Conservation (phyloP, 2,329 filamentous ascomycete species). For the Exophiala sp. region DNA sequence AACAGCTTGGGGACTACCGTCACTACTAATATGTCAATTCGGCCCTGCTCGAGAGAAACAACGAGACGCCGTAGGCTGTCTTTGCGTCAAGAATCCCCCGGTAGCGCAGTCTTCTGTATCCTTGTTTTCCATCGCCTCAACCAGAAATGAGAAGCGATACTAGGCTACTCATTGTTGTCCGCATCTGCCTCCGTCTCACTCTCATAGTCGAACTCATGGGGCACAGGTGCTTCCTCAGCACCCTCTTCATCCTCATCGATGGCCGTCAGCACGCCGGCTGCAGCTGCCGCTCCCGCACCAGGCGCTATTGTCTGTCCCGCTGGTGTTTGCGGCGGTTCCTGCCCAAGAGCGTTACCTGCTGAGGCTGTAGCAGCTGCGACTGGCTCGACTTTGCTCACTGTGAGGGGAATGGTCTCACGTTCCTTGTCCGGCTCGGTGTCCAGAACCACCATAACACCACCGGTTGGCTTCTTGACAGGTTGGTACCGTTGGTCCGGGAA, state of each 20-base stretch:
- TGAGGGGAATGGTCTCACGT: constrained; percentile 81
- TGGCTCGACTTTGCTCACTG: constrained; percentile 66
- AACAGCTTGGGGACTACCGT: too few species aligned
- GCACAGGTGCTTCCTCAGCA: constrained; percentile 44
- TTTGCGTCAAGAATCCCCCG: too few species aligned
- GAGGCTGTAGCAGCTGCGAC: constrained; percentile 27
- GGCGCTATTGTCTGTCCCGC: constrained; percentile 32
- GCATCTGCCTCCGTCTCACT: constrained; percentile 31
- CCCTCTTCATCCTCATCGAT: constrained; percentile 65
- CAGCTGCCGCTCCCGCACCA: constrained; percentile 57
- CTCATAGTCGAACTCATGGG: constrained; percentile 44
- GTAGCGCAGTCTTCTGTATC: too few species aligned
- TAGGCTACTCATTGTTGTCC: background rate
- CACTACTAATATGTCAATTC: too few species aligned
- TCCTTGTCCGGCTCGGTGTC: constrained; percentile 74
- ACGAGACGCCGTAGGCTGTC: too few species aligned
- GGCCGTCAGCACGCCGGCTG: constrained; percentile 74
- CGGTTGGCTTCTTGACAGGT: constrained; percentile 90
- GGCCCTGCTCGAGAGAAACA: too few species aligned
- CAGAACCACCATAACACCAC: constrained; percentile 83
- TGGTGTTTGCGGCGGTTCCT: constrained; percentile 28
- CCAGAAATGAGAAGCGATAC: background rate
- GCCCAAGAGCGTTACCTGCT: constrained; percentile 24
- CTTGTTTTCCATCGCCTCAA: too few species aligned
- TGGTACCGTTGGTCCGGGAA: constrained; percentile 87